Percentiles rank a stretch among this genome's conserved stretches.
Conservation (phyloP, 2,329 filamentous ascomycete species). For the Paracorniculantispora psalliotae region DNA sequence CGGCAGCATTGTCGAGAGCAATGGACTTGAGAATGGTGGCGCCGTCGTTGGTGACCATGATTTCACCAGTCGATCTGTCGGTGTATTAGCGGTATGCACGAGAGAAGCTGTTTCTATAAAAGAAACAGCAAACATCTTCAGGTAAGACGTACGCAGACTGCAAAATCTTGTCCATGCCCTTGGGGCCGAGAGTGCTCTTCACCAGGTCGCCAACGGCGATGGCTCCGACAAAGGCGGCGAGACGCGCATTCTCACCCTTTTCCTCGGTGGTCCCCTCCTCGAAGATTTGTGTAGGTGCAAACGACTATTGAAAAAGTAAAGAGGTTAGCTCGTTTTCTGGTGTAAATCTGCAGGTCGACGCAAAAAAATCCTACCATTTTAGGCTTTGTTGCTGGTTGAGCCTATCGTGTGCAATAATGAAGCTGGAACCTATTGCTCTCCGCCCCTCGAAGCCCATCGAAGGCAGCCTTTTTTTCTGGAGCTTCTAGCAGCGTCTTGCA, state of each 20-base stretch:
- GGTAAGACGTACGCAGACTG: slow-evolving; percentile 73
- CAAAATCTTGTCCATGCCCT: slow-evolving; percentile 98
- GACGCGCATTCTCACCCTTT: slow-evolving; percentile 98
- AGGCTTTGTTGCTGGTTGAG: neutral
- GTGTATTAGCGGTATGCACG: slow-evolving; percentile 18
- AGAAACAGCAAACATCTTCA: slow-evolving; percentile 13
- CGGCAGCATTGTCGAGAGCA: slow-evolving; percentile 94
- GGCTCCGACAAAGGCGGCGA: slow-evolving; percentile 95
- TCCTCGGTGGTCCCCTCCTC: slow-evolving; percentile 94
- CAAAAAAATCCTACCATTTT: slow-evolving; percentile 12
- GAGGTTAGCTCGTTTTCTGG: slow-evolving; percentile 7
- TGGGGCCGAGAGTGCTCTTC: slow-evolving; percentile 93
- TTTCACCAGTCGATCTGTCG: slow-evolving; percentile 82
- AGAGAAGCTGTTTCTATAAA: slow-evolving; percentile 14
- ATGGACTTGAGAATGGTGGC: slow-evolving; percentile 98
- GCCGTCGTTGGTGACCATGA: slow-evolving; percentile 98
- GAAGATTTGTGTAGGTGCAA: slow-evolving; percentile 96
- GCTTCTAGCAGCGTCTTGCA: slow-evolving; percentile 10
- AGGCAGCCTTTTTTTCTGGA: slow-evolving; percentile 16
- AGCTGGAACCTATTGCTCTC: slow-evolving; percentile 9
- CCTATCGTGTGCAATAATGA: slow-evolving; percentile 10
- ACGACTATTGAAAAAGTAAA: slow-evolving; percentile 41
- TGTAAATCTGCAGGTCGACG: neutral
- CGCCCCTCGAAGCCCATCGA: slow-evolving; percentile 14
- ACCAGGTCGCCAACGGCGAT: slow-evolving; percentile 97